Conservation (phyloP, 495 filamentous ascomycete species). For the Hypoxylon fuscum region DNA sequence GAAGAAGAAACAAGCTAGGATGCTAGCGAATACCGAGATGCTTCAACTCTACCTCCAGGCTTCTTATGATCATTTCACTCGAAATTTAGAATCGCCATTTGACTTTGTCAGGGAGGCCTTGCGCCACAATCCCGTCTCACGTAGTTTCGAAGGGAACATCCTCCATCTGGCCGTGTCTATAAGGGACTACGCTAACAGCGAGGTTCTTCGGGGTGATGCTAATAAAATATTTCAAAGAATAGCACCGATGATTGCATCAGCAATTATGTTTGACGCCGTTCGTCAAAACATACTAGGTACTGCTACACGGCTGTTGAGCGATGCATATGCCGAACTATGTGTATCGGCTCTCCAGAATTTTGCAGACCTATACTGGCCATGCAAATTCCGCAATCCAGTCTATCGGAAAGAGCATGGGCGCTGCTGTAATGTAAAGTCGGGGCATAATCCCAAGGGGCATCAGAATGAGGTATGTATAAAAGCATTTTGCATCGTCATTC, state of each 20-base stretch:
- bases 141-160: conserved; percentile 61
- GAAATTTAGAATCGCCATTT: conserved; percentile 57
- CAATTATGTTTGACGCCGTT: conserved; percentile 58
- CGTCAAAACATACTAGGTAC: conserved; percentile 47
- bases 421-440: conserved; percentile 52
- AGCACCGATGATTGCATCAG: conserved; percentile 58
- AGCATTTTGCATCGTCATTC: too few relatives aligned
- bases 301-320: conserved; percentile 24
- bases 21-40: conserved; percentile 57
- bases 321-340: conserved; percentile 36
- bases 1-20: conserved; percentile 50
- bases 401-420: conserved; percentile 26
- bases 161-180: conserved; percentile 57
- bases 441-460: conserved; percentile 58
- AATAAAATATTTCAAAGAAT: conserved; percentile 52
- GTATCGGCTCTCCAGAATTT: conserved; percentile 57
- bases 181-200: conserved; percentile 40
- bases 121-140: conserved; percentile 52
- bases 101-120: conserved; percentile 60
- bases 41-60: conserved; percentile 56
- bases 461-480: too few relatives aligned
- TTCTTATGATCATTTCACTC: conserved; percentile 64
- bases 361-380: conserved; percentile 55
- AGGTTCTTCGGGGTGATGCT: conserved; percentile 31
- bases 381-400: conserved; percentile 44